Conservation (phyloP, 441 rosid genomes). For the Croton setiger region DNA sequence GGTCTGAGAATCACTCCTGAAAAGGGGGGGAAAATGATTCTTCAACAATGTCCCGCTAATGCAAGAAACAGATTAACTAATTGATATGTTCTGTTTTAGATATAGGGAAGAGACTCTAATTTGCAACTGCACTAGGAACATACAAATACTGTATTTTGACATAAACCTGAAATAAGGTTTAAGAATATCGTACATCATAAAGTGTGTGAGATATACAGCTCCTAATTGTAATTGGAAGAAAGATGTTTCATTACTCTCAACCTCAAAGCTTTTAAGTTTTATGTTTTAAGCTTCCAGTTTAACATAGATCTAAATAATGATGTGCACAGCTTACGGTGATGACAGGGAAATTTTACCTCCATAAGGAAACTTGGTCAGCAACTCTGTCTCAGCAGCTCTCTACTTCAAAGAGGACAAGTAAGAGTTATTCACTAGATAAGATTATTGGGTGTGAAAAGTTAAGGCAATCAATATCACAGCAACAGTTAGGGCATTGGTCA, state of each 20-base stretch:
- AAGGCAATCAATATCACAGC: background rate
- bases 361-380: constrained; percentile 77
- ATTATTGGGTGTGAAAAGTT: background rate
- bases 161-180: background rate
- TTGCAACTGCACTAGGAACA: background rate
- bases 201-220: background rate
- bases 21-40: constrained; percentile 9
- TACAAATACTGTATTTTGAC: background rate
- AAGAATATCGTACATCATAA: background rate
- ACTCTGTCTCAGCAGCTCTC: constrained; percentile 94
- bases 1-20: constrained; percentile 96
- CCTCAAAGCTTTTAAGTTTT: background rate
- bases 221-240: background rate
- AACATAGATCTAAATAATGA: background rate
- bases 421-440: background rate
- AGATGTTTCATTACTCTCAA: background rate
- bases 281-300: background rate
- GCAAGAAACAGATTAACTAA: background rate
- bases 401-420: constrained; percentile 32
- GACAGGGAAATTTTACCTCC: constrained; percentile 51
- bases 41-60: background rate
- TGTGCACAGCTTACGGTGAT: background rate
- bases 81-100: background rate
- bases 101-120: background rate
- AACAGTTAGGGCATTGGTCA: background rate